Evolutionary conservation across 495 filamentous ascomycete genomes (phyloP).

Genomic region (Haplographium delicatum): DNA sequence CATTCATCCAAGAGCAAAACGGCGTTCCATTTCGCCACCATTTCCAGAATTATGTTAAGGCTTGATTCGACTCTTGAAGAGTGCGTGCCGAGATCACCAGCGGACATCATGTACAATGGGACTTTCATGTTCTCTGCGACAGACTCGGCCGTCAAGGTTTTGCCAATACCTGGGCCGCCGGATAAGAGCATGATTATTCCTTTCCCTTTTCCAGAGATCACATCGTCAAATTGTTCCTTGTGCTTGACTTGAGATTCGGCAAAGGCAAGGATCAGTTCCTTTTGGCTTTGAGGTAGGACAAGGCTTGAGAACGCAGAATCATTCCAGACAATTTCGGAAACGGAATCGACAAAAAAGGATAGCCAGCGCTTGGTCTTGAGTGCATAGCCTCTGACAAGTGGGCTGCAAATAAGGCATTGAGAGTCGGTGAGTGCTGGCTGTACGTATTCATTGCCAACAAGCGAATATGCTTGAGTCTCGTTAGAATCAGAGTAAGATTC

Average conservation of each 20-base stretch:
- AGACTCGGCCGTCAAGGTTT: constrained; percentile 51
- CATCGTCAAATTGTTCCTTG: constrained; percentile 21
- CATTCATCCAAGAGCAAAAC: constrained; percentile 40
- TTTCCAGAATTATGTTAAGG: constrained; percentile 38
- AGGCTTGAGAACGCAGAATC: constrained; percentile 13
- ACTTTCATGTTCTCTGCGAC: constrained; percentile 29
- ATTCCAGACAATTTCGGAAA: constrained; percentile 31
- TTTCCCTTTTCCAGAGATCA: constrained; percentile 23
- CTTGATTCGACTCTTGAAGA: constrained; percentile 31
- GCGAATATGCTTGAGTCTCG: constrained; percentile 6
- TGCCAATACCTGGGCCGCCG: constrained; percentile 52
- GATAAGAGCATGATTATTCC: constrained; percentile 25
- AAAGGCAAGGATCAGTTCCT: constrained; percentile 22
- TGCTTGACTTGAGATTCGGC: constrained; percentile 15
- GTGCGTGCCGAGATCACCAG: constrained; percentile 16
- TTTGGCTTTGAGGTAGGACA: constrained; percentile 18
- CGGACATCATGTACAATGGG: constrained; percentile 22
- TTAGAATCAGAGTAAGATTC: neutral
- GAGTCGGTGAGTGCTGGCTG: constrained; percentile 16
- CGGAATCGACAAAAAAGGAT: constrained; percentile 24
- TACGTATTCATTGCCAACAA: too few relatives aligned
- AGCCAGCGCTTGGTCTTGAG: constrained; percentile 25
- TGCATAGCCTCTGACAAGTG: constrained; percentile 13
- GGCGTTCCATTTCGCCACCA: constrained; percentile 37
- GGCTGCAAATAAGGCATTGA: constrained; percentile 8